A percentile compares a stretch with the other conserved stretches of the same genome.
These are phyloP conservation scores for Orbilia javanica DNA, from an alignment of 2,329 filamentous ascomycete species.

Conservation along the genomic window DNA sequence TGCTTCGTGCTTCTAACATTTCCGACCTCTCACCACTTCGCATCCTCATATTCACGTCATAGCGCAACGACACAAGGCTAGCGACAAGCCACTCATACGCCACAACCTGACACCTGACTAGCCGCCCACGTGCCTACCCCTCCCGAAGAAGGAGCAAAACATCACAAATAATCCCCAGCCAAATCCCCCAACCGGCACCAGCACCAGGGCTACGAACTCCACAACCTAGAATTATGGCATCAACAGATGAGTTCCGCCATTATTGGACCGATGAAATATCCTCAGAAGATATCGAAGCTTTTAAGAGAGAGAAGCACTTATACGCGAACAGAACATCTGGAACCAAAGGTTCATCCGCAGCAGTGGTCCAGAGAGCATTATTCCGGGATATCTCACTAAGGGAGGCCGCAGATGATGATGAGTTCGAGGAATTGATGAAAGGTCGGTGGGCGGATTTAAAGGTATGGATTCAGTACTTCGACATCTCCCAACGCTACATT, in stretches of 20 bases:
- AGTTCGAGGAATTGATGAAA: not conserved
- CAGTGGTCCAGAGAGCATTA: not conserved
- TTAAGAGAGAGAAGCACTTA: not conserved
- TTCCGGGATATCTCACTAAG: not conserved
- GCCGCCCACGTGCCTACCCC: not conserved
- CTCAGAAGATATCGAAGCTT: not conserved
- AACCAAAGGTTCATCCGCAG: not conserved
- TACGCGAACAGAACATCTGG: not conserved
- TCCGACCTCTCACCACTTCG: not conserved
- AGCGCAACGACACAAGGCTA: not conserved
- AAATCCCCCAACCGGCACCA: not conserved
- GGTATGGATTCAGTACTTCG: not conserved
- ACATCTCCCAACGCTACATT: not conserved
- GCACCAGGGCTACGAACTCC: not conserved
- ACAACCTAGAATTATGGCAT: not conserved
- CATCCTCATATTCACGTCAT: not conserved
- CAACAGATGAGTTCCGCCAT: not conserved
- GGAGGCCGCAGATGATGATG: not conserved
- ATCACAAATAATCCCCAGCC: no score
- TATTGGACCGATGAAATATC: not conserved
- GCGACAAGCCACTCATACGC: not conserved
- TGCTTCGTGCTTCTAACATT: not conserved
- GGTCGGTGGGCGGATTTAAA: not conserved
- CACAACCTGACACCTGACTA: not conserved
- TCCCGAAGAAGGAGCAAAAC: not conserved